Percentiles rank a stretch among this genome's conserved stretches.
Conservation (phyloP, 305 asterid species). For the Rubia tinctorum region DNA sequence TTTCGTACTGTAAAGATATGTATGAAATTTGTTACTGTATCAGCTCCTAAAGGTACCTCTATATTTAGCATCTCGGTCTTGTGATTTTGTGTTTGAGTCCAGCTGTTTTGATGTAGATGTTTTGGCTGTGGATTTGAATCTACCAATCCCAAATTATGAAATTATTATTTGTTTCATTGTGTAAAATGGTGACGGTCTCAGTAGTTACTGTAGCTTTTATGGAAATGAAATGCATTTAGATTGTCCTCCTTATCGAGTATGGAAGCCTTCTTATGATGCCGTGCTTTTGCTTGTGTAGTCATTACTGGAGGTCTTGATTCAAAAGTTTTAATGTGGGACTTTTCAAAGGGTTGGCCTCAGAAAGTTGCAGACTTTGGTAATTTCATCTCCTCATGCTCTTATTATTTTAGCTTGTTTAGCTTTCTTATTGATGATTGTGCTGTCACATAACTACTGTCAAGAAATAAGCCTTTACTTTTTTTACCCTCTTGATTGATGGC, state of each 20-base stretch:
- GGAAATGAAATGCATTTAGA: neutral
- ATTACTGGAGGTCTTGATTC: conserved; percentile 98
- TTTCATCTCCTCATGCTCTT: conserved; percentile 19
- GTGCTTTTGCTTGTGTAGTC: conserved; percentile 39
- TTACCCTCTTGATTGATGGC: neutral
- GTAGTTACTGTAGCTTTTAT: neutral
- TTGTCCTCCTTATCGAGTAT: neutral
- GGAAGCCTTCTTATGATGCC: neutral
- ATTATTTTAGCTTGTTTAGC: conserved; percentile 1
- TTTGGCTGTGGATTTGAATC: neutral
- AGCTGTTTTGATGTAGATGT: neutral
- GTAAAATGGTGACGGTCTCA: neutral
- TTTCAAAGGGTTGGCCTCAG: conserved; percentile 80
- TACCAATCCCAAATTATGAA: neutral
- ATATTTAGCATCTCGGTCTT: neutral
- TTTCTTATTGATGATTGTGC: neutral
- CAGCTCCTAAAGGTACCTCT: neutral
- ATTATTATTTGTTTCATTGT: neutral
- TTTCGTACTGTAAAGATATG: neutral
- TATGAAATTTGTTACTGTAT: neutral
- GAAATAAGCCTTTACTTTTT: neutral
- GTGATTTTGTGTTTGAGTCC: neutral
- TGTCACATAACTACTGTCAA: neutral
- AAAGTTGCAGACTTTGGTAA: conserved; percentile 79
- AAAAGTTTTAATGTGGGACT: conserved; percentile 88